Evolutionary conservation across 192 early-diverging fungal genomes (phyloP).

Genomic region (Spizellomyces punctatus): DNA sequence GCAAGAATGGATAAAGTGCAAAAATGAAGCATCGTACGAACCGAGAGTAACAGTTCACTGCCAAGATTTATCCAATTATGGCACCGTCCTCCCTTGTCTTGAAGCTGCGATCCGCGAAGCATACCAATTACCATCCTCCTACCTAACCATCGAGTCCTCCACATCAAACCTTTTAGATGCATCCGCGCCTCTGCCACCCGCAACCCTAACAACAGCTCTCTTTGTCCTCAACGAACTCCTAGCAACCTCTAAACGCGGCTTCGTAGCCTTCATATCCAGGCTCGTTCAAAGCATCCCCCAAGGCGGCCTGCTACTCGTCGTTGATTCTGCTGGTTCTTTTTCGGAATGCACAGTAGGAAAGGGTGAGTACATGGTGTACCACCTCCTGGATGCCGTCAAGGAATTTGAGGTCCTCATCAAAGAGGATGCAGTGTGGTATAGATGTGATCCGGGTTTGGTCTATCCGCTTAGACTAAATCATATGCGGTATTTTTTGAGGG

Average conservation of each 20-base stretch:
- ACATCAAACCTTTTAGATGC: conserved; percentile 30
- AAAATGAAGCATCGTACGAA: not conserved
- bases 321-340: conserved; percentile 93
- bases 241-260: conserved; percentile 66
- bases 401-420: conserved; percentile 66
- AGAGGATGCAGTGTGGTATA: conserved; percentile 72
- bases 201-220: conserved; percentile 80
- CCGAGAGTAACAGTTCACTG: conserved; percentile 22
- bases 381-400: conserved; percentile 80
- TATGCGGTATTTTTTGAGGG: conserved; percentile 89
- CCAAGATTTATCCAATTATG: conserved; percentile 46
- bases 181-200: conserved; percentile 17
- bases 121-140: not conserved
- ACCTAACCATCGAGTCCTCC: conserved; percentile 4
- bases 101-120: conserved; percentile 9
- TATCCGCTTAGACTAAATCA: conserved; percentile 84
- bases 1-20: not conserved
- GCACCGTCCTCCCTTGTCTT: conserved; percentile 21
- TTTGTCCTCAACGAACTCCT: conserved; percentile 95
- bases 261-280: conserved; percentile 75
- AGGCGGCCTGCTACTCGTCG: conserved; percentile 75
- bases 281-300: conserved; percentile 65
- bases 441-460: conserved; percentile 58
- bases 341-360: conserved; percentile 76
- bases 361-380: conserved; percentile 82